Percentiles rank a stretch among this genome's conserved stretches.
These are phyloP conservation scores for Heliamphora pulchella DNA, from an alignment of 179 eudicot genomes.

Conservation along the genomic window DNA sequence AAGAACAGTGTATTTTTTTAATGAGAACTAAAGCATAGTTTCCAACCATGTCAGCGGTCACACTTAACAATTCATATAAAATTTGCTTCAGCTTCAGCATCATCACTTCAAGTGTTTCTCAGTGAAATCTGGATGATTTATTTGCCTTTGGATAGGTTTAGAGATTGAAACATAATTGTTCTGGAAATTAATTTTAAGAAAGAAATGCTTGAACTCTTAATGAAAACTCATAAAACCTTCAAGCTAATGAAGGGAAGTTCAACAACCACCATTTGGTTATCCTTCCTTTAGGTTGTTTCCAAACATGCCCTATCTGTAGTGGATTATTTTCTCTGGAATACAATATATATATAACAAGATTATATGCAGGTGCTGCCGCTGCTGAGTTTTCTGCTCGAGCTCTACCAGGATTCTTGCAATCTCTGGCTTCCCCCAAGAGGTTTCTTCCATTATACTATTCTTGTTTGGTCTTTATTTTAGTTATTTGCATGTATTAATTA, in stretches of 20 bases:
- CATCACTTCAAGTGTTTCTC: not conserved
- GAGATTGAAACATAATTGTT: not conserved
- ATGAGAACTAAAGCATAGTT: not conserved
- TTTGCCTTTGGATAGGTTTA: not conserved
- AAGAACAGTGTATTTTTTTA: not conserved
- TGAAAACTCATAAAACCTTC: not conserved
- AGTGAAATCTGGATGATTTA: slow-evolving; percentile 3
- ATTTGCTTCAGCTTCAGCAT: not conserved
- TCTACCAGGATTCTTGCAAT: slow-evolving; percentile 59
- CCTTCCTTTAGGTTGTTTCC: not conserved
- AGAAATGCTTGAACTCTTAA: not conserved
- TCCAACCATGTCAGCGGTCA: not conserved
- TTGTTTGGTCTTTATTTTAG: not conserved
- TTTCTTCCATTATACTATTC: slow-evolving; percentile 16
- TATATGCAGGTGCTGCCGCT: slow-evolving; percentile 80
- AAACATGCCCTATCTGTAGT: not conserved
- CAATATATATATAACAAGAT: slow-evolving; percentile 5
- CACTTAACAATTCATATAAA: not conserved
- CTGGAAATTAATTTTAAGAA: not conserved
- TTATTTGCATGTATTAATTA: not conserved
- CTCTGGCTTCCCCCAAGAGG: slow-evolving; percentile 43
- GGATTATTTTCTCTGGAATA: not conserved
- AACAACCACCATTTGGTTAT: not conserved
- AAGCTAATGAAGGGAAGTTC: not conserved
- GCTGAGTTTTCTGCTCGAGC: slow-evolving; percentile 92